Conservation (phyloP, 2,329 filamentous ascomycete species). For the Aspergillus floridensis region DNA sequence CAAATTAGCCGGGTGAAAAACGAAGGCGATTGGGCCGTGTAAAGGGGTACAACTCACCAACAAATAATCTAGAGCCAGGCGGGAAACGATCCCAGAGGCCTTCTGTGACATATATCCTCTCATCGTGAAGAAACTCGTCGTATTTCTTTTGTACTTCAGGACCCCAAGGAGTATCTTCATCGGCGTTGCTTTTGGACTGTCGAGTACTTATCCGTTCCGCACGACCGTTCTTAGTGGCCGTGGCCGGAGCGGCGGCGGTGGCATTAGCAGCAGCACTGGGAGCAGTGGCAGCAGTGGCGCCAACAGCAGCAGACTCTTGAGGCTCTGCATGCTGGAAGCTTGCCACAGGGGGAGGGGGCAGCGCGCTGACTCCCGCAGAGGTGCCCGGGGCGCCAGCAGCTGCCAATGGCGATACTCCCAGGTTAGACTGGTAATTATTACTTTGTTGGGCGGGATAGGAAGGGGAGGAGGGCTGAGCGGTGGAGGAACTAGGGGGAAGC, state of each 20-base stretch:
- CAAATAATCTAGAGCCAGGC: constrained; percentile 48
- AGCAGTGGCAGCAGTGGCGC: not conserved
- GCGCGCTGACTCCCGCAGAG: constrained; percentile 31
- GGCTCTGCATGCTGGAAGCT: constrained; percentile 39
- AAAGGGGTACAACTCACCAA: constrained; percentile 38
- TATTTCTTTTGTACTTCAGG: constrained; percentile 50
- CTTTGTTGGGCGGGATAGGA: constrained; percentile 34
- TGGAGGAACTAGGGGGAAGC: constrained; percentile 30
- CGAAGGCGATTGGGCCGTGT: not conserved
- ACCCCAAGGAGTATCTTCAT: constrained; percentile 48
- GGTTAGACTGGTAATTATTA: constrained; percentile 32
- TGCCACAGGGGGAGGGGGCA: constrained; percentile 42
- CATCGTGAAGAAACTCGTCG: constrained; percentile 51
- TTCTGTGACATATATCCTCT: constrained; percentile 52
- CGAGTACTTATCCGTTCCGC: constrained; percentile 26
- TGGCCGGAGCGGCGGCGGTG: constrained; percentile 10
- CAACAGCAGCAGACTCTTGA: constrained; percentile 16
- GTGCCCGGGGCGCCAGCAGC: constrained; percentile 38
- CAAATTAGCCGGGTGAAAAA: not conserved
- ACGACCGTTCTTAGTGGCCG: constrained; percentile 23
- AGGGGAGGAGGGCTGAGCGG: constrained; percentile 17
- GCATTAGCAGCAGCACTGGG: not conserved
- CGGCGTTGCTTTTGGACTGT: constrained; percentile 21
- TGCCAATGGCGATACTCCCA: constrained; percentile 22
- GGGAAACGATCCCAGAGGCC: constrained; percentile 53